Evolutionary conservation across 371 early-diverging fungal species (phyloP).

Genomic region (Batkoa obscura): DNA sequence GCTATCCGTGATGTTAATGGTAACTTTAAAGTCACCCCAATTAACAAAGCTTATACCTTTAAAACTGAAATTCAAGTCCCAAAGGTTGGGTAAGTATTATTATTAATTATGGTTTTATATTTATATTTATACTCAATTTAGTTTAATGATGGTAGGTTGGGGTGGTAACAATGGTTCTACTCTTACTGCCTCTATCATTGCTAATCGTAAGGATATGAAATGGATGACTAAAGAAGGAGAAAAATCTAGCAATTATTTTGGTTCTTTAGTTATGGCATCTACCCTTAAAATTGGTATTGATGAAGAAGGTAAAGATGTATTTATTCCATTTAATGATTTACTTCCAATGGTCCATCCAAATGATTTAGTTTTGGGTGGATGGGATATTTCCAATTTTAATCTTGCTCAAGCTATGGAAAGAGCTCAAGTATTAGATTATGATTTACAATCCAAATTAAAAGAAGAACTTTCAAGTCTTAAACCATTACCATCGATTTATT

Average conservation of each 20-base stretch:
- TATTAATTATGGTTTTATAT: background rate
- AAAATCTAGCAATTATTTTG: constrained; percentile 86
- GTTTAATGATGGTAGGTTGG: constrained; percentile 96
- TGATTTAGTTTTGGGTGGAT: constrained; percentile 87
- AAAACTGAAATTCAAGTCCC: constrained; percentile 67
- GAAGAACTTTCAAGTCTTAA: constrained; percentile 53
- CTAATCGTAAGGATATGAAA: constrained; percentile 63
- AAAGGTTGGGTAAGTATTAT: constrained; percentile 41
- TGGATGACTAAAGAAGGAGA: constrained; percentile 88
- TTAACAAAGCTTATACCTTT: constrained; percentile 71
- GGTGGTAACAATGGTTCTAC: constrained; percentile 98
- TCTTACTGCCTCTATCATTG: constrained; percentile 82
- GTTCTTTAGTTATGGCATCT: constrained; percentile 86
- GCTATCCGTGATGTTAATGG: constrained; percentile 49
- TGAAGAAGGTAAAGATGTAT: constrained; percentile 61
- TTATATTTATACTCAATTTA: constrained; percentile 12
- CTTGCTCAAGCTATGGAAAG: constrained; percentile 83
- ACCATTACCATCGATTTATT: constrained; percentile 89
- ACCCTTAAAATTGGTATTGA: constrained; percentile 82
- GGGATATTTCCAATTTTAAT: constrained; percentile 81
- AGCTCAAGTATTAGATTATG: constrained; percentile 83
- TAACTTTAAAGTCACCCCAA: constrained; percentile 53
- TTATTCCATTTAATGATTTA: constrained; percentile 72
- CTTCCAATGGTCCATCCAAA: constrained; percentile 92
- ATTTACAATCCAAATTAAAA: constrained; percentile 78